These are phyloP conservation scores for Podospora pseudocomata DNA, from an alignment of 495 filamentous ascomycete genomes.

Conservation along the genomic window DNA sequence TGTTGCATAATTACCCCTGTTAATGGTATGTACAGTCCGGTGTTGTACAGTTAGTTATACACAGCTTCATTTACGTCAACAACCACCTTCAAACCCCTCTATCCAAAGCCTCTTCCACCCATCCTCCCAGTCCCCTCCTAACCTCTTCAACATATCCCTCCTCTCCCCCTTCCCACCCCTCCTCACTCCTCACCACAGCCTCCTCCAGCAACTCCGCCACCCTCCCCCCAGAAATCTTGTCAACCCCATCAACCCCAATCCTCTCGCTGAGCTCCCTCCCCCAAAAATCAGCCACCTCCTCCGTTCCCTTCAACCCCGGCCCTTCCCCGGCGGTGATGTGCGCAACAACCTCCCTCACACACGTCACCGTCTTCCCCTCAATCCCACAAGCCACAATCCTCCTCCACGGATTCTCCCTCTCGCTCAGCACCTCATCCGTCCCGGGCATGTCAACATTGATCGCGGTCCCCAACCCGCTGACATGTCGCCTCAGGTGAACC, in stretches of 20 bases:
- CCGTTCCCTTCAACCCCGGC: not conserved
- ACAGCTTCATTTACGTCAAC: not conserved
- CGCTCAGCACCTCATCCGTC: not conserved
- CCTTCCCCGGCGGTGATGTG: not conserved
- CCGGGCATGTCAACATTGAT: slow-evolving; percentile 67
- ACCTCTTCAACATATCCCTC: slow-evolving; percentile 19
- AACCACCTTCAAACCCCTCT: not conserved
- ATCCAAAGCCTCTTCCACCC: not conserved
- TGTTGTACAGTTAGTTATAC: not conserved
- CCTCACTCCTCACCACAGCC: slow-evolving; percentile 7
- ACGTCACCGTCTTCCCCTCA: slow-evolving; percentile 71
- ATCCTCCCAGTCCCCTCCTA: not conserved
- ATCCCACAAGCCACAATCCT: slow-evolving; percentile 87
- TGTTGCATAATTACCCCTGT: not conserved
- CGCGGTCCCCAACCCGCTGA: slow-evolving; percentile 82
- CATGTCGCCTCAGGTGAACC: slow-evolving; percentile 78
- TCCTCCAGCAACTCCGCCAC: slow-evolving; percentile 22
- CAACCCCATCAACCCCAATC: slow-evolving; percentile 27
- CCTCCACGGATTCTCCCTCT: slow-evolving; percentile 39
- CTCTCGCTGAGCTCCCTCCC: slow-evolving; percentile 25
- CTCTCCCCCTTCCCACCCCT: not conserved
- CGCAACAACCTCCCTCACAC: slow-evolving; percentile 40
- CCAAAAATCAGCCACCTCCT: slow-evolving; percentile 16
- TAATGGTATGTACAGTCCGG: not conserved
- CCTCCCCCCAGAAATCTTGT: slow-evolving; percentile 18